Evolutionary conservation across 768 basidiomycete genomes (phyloP).

Genomic region (Mycena filopes): DNA sequence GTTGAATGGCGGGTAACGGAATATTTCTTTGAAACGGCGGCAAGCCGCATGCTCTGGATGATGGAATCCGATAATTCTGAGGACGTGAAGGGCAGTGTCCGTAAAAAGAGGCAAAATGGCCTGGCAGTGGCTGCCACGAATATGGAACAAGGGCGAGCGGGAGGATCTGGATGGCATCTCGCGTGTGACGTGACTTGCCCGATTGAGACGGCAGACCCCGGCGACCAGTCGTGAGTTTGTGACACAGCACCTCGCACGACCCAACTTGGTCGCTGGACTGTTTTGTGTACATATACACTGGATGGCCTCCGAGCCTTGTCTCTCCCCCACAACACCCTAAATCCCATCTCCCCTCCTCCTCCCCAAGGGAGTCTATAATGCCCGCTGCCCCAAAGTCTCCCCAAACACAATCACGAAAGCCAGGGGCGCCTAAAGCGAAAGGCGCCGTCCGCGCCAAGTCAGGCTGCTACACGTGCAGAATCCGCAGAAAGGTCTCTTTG

Average conservation of each 20-base stretch:
- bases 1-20: neutral
- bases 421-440: constrained; percentile 77
- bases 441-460: constrained; percentile 88
- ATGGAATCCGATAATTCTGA: neutral
- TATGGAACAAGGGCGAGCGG: constrained; percentile 17
- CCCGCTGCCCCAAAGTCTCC: constrained; percentile 56
- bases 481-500: constrained; percentile 77
- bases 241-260: constrained; percentile 10
- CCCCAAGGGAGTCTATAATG: constrained; percentile 41
- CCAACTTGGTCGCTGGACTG: constrained; percentile 18
- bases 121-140: neutral
- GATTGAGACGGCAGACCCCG: too few relatives aligned
- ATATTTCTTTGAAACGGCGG: constrained; percentile 12
- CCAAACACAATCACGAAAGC: constrained; percentile 49
- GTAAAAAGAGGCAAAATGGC: neutral
- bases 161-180: constrained; percentile 11
- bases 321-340: constrained; percentile 20
- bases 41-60: constrained; percentile 11
- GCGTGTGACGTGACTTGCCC: neutral
- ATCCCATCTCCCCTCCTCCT: constrained; percentile 26
- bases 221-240: neutral
- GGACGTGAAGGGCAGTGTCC: too few relatives aligned
- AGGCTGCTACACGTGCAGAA: constrained; percentile 90
- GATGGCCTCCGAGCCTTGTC: constrained; percentile 12
- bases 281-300: constrained; percentile 32